Base-by-base conservation (phyloP, 352 stramenopile genomes). In the Blastocystis sp. region DNA sequence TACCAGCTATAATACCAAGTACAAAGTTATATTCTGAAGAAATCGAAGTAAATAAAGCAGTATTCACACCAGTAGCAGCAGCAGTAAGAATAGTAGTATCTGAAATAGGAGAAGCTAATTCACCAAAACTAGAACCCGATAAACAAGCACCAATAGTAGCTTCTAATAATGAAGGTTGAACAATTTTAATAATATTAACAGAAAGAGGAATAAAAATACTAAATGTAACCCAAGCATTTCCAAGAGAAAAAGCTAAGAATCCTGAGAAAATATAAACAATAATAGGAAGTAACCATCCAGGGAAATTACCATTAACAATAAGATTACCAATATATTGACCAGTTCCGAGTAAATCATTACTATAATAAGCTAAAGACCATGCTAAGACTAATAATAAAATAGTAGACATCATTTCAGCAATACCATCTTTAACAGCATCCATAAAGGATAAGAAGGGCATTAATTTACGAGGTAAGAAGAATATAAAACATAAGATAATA, bases 21-120 rank as follows among this genome's bases (percentile, higher is more conserved):
- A n/a, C n/a, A n/a, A n/a, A n/a, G n/a, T n/a, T n/a, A n/a, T n/a
- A n/a, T n/a, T n/a, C n/a, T n/a, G n/a, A n/a, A n/a, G n/a, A n/a
- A n/a, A n/a, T n/a, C n/a, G n/a, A n/a, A n/a, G n/a, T n/a, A n/a
- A n/a, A n/a, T n/a, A n/a, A n/a, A n/a, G n/a, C n/a, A n/a, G n/a
- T n/a, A n/a, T n/a, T n/a, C n/a, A n/a, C n/a, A n/a, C n/a, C n/a
- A n/a, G n/a, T n/a, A n/a, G n/a, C n/a, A n/a, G n/a, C n/a, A n/a
- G n/a, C n/a, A n/a, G n/a, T n/a, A n/a, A 91, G 68, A 52, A 89
- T 85, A 35, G 81, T 89, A 27, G 80, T 91, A 71, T 91, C 81
- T 10, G 79, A 79, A 49, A 91, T 88, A 11, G 81, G 80, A 43
- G 79, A 88, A 68, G 77, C 83, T 43, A 75, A 78, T 67, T 88